Conservation (phyloP, 768 basidiomycete genomes). For the Russula ochroleuca region DNA sequence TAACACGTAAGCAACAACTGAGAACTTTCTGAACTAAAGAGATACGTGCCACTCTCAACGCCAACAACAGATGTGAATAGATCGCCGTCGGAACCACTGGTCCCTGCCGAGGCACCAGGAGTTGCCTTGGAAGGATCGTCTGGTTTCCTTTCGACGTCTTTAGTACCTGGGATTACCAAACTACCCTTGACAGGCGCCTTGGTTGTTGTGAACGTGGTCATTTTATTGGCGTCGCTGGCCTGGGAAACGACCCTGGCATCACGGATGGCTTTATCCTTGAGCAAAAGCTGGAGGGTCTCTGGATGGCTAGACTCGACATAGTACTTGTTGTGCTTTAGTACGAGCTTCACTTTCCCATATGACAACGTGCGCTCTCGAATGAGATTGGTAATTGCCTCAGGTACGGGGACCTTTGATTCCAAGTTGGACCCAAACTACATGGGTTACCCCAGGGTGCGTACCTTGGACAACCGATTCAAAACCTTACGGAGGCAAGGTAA, state of each 20-base stretch:
- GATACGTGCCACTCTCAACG: conserved; percentile 70
- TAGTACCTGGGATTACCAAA: conserved; percentile 82
- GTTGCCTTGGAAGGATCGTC: conserved; percentile 47
- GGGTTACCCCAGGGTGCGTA: conserved; percentile 31
- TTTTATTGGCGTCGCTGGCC: conserved; percentile 71
- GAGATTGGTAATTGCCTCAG: conserved; percentile 76
- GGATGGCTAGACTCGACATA: conserved; percentile 95
- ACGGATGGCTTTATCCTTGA: conserved; percentile 82
- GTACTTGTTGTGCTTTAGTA: conserved; percentile 96
- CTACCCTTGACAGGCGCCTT: conserved; percentile 81
- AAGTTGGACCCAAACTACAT: conserved; percentile 9
- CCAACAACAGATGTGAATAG: conserved; percentile 96
- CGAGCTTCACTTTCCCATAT: conserved; percentile 97
- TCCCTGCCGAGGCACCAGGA: conserved; percentile 29
- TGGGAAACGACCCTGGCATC: conserved; percentile 75
- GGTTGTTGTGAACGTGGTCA: conserved; percentile 69
- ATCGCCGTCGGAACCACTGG: conserved; percentile 56
- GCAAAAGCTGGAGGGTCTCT: conserved; percentile 80
- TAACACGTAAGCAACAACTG: conserved; percentile 12
- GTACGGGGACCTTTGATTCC: conserved; percentile 74
- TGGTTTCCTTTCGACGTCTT: conserved; percentile 67
- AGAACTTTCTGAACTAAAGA: background rate
- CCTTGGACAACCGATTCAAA: conserved; percentile 77
- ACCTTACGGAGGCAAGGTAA: conserved; percentile 47
- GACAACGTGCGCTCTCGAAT: conserved; percentile 93